Base-by-base conservation (phyloP, 306 rosid species). In the Fragaria vesca region DNA sequence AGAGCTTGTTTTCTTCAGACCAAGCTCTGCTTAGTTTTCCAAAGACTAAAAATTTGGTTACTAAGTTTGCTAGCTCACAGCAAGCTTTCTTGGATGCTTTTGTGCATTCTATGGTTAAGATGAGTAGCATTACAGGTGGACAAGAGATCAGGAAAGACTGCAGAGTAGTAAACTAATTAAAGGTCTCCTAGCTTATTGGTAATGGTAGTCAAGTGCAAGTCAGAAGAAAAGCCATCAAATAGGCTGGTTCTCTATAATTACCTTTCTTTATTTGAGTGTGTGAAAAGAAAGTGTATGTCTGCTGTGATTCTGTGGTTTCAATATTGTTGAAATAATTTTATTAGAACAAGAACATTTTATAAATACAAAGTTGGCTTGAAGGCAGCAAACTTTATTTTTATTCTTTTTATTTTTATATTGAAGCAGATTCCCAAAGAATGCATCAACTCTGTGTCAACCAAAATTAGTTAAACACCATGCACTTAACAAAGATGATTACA, bases 61-160 rank as follows among this genome's bases (percentile, higher is more conserved):
- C 71, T 30, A 34, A 81, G 83, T 86, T 77, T 58, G 85, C 87
- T 3, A 48, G 74, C 71, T 86, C 89, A 48, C 73, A 80, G 52
- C 34, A 86, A 72, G 85, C 87, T 32, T 86, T 86, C 81, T 71
- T n/a, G 46, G 32, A 76, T 9, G 87, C 87, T 48, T 86, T 86
- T 32, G 79, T 67, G 43, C 67, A 75, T 26, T 86, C 89, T 47
- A 81, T 86, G 82, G 72, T 81, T 62, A 86, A 86, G 71, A 84
- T 86, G 85, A 78, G 89, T 48, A 86, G 81, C 80, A 78, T 83
- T 62, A 86, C 78, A 18, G 89, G 89, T 52, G 89, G 89, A 17
- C 89, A 83, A 68, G 89, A 86, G 81, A 78, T 88, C 76, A 88
- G 91, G 74, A 93, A 88, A 68, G 79, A 87, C 63, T 87, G 89